These are phyloP conservation scores for Barbarea vulgaris DNA, from an alignment of 345 rosid species.

Conservation along the genomic window DNA sequence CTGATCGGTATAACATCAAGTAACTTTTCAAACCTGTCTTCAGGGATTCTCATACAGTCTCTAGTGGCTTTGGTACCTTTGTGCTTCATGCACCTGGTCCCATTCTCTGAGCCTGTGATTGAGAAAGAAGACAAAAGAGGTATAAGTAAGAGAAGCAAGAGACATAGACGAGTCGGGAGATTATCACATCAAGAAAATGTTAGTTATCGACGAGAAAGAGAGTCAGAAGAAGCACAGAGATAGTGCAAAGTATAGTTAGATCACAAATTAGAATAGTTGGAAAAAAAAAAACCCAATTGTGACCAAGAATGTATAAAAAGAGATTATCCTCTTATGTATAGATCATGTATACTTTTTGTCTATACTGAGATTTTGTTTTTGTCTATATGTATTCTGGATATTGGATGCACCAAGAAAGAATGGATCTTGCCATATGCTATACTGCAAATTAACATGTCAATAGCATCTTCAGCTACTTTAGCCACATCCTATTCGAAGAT, in stretches of 20 bases:
- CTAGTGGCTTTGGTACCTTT: constrained; percentile 69
- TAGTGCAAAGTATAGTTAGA: constrained; percentile 7
- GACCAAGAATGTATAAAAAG: not conserved
- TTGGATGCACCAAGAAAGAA: no score
- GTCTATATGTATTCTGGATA: no score
- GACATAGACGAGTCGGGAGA: constrained; percentile 62
- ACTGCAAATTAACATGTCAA: no score
- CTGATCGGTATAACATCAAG: constrained; percentile 62
- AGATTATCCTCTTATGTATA: not conserved
- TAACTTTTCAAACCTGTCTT: constrained; percentile 61
- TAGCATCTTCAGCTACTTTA: no score
- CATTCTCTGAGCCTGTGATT: constrained; percentile 46
- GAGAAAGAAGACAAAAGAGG: constrained; percentile 56
- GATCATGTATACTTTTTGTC: not conserved
- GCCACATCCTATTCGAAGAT: no score
- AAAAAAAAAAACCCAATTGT: not conserved
- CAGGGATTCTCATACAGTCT: constrained; percentile 67
- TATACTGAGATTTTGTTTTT: constrained; percentile 7
- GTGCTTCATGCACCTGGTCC: constrained; percentile 56
- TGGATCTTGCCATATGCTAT: no score
- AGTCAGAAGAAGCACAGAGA: constrained; percentile 51
- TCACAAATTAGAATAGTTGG: constrained; percentile 1
- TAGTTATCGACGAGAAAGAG: constrained; percentile 60
- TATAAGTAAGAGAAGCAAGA: constrained; percentile 57
- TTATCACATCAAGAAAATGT: constrained; percentile 44